Base-by-base conservation (phyloP, 306 rosid genomes). In the Alnus rubra region DNA sequence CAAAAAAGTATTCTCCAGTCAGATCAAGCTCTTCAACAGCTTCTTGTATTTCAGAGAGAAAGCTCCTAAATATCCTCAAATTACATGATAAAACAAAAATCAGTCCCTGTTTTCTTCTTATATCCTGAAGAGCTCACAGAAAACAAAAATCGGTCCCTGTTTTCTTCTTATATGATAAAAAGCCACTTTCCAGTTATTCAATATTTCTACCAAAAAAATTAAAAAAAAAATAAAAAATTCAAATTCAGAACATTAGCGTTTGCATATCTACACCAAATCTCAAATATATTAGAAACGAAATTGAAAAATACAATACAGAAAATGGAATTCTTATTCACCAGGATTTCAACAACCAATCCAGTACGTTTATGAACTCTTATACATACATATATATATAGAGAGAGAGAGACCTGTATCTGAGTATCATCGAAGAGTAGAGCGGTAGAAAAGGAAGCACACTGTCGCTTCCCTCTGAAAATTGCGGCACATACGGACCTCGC, bases 371-470 rank as follows among this genome's bases (percentile, higher is more conserved):
- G 45, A 63, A 37, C 19, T 63, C 68, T 23, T 44, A 30, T 3
- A 9, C 2, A 23, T 1, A 44, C 30, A 14, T 12, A 37, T 7
- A 15, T 13, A 15, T 12, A 50, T 12, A 18, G 67, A 48, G 56
- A 54, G 55, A 65, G 68, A 79, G 49, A 71, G 68, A 91, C 98
- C 97, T 91, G 98, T 78, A 91, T 81, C 86, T 94, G 95, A 67
- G 98, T 94, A 47, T 94, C 97, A 44, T 94, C 97, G 82, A 91
- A 92, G 75, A 91, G 98, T 18, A 94, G 72, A 30, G 97, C 86
- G 8, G 97, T 88, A 33, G 98, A 91, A 81, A 88, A 89, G 18
- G 90, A 79, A 79, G 93, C 90, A 79, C 65, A 70, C 4, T 69
- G 83, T 63, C 69, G 56, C 35, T 70, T 86, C 2, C 62, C 83